A percentile compares a stretch with the other conserved stretches of the same genome.
Evolutionary conservation across 179 eudicot genomes (phyloP).

Genomic region (Vitellaria paradoxa): DNA sequence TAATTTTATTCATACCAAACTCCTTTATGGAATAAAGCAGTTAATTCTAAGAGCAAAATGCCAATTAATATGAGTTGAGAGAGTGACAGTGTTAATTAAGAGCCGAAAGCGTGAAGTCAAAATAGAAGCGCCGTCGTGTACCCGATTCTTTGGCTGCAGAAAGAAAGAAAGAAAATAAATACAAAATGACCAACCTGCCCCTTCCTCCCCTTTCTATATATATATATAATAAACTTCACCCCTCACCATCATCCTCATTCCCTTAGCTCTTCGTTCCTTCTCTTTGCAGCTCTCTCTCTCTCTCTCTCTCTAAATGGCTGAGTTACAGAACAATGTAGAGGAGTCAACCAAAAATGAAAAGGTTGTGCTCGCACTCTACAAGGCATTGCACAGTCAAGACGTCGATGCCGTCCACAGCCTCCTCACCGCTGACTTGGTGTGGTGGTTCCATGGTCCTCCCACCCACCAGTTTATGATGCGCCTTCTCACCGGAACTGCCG

Average conservation of each 20-base stretch:
- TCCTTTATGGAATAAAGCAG: too few species aligned
- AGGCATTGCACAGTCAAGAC: slow-evolving; percentile 67
- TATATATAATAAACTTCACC: too few species aligned
- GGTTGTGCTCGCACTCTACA: slow-evolving; percentile 69
- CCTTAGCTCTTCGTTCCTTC: too few species aligned
- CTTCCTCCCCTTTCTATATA: background rate
- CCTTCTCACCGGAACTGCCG: slow-evolving; percentile 64
- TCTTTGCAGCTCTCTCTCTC: background rate
- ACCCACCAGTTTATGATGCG: slow-evolving; percentile 89
- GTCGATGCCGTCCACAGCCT: slow-evolving; percentile 48
- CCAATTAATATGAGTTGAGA: too few species aligned
- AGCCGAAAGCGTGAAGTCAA: too few species aligned
- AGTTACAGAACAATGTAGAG: slow-evolving; percentile 44
- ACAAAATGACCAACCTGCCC: slow-evolving; percentile 4
- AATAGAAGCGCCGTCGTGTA: too few species aligned
- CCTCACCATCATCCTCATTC: too few species aligned
- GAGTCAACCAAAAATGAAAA: slow-evolving; percentile 28
- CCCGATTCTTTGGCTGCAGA: too few species aligned
- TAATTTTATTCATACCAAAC: too few species aligned
- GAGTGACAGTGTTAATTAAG: too few species aligned
- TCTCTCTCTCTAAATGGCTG: slow-evolving; percentile 50
- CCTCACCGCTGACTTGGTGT: slow-evolving; percentile 77
- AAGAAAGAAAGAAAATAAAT: too few species aligned
- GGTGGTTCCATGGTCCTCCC: slow-evolving; percentile 99
- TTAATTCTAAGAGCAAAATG: too few species aligned